phyloP scores from a whole-genome alignment of 768 basidiomycete species.

The Royoungia palumana region DNA sequence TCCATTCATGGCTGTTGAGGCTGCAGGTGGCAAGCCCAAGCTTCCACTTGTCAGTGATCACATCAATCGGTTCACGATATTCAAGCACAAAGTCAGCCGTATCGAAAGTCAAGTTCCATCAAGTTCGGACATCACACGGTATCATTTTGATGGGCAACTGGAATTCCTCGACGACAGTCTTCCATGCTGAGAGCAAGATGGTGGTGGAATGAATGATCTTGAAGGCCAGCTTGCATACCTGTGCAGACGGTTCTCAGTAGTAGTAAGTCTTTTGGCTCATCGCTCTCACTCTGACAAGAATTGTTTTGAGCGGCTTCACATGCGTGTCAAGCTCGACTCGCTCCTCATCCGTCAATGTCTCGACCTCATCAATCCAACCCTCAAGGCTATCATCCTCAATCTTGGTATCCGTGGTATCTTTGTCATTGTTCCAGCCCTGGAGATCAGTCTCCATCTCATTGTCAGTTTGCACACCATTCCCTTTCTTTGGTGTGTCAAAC shows the following conservation, averaged over 20 bases:
- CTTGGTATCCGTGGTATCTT: too few relatives aligned
- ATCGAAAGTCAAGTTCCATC: slow-evolving; percentile 22
- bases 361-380: too few relatives aligned
- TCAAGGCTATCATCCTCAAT: background rate
- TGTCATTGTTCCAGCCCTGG: too few relatives aligned
- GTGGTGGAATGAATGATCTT: slow-evolving; percentile 23
- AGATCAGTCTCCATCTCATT: too few relatives aligned
- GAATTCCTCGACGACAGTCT: background rate
- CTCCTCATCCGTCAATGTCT: too few relatives aligned
- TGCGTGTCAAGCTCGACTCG: too few relatives aligned
- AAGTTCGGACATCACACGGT: slow-evolving; percentile 14
- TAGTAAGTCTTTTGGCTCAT: too few relatives aligned
- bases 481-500: slow-evolving; percentile 32
- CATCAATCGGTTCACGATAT: slow-evolving; percentile 21
- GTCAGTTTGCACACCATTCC: too few relatives aligned
- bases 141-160: slow-evolving; percentile 12
- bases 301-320: too few relatives aligned
- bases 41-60: slow-evolving; percentile 11
- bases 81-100: slow-evolving; percentile 19
- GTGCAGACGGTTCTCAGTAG: too few relatives aligned
- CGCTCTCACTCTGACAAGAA: slow-evolving; percentile 3
- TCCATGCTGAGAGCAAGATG: slow-evolving; percentile 23
- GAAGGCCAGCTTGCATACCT: slow-evolving; percentile 13
- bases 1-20: slow-evolving; percentile 32
- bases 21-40: slow-evolving; percentile 24